Conservation (phyloP, 148 eudicot species). For the Nepenthes gracilis region DNA sequence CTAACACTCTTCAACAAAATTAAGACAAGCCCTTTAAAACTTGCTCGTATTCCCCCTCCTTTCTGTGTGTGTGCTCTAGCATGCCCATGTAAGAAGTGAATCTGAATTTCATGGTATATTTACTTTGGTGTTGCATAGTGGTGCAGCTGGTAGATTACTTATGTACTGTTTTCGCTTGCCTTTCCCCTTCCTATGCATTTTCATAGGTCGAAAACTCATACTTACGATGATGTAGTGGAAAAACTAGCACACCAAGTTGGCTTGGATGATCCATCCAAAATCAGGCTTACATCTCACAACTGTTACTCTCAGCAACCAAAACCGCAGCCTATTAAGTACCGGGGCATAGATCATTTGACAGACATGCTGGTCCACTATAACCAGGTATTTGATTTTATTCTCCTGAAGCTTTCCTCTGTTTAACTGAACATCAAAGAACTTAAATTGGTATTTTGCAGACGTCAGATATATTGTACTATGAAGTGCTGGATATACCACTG, state of each 20-base stretch:
- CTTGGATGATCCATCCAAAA: conserved; percentile 84
- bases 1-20: no score
- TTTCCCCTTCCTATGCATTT: background rate
- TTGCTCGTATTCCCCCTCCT: no score
- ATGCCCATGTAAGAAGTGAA: no score
- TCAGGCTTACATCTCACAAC: conserved; percentile 92
- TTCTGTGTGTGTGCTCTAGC: no score
- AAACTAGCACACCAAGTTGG: conserved; percentile 65
- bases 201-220: conserved; percentile 73
- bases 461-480: conserved; percentile 78
- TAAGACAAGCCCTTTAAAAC: no score
- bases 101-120: no score
- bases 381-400: conserved; percentile 37
- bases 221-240: conserved; percentile 92
- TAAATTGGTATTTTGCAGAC: conserved; percentile 24
- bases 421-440: background rate
- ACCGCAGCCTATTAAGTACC: conserved; percentile 87
- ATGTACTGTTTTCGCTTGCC: background rate
- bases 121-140: no score
- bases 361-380: conserved; percentile 91
- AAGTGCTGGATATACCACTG: conserved; percentile 73
- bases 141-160: no score
- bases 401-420: background rate
- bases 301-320: conserved; percentile 96
- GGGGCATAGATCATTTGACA: conserved; percentile 74